These are phyloP conservation scores for Arabis hirsuta DNA, from an alignment of 345 rosid genomes.

Conservation along the genomic window DNA sequence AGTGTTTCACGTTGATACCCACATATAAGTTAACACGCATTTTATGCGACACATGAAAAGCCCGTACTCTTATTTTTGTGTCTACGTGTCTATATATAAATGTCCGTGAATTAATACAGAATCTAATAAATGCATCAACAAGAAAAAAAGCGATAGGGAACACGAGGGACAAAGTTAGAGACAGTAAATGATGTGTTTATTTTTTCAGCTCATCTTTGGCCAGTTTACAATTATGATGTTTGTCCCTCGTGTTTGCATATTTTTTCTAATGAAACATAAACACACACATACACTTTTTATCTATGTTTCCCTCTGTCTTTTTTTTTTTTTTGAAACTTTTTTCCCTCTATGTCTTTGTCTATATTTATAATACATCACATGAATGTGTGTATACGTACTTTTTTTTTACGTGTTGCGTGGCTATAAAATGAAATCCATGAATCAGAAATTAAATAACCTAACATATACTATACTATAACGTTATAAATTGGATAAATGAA, in stretches of 20 bases:
- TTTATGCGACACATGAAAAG: slow-evolving; percentile 43
- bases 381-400: background rate
- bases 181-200: slow-evolving; percentile 42
- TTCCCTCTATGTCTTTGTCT: background rate
- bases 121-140: slow-evolving; percentile 36
- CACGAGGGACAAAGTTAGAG: slow-evolving; percentile 44
- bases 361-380: slow-evolving; percentile 5
- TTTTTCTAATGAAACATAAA: slow-evolving; percentile 14
- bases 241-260: slow-evolving; percentile 8
- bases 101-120: slow-evolving; percentile 14
- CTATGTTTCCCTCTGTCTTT: background rate
- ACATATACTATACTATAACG: background rate
- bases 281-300: slow-evolving; percentile 26
- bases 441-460: background rate
- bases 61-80: slow-evolving; percentile 29
- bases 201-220: slow-evolving; percentile 36
- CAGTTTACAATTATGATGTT: slow-evolving; percentile 44
- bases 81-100: slow-evolving; percentile 37
- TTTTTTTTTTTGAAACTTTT: too few species aligned
- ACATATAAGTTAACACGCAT: slow-evolving; percentile 32
- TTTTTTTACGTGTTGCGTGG: slow-evolving; percentile 15
- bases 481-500: slow-evolving; percentile 10
- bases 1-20: slow-evolving; percentile 45
- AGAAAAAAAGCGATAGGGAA: slow-evolving; percentile 37
- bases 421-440: background rate